Conservation (phyloP, 73 alveolate genomes). For the Symbiodinium pilosum region DNA sequence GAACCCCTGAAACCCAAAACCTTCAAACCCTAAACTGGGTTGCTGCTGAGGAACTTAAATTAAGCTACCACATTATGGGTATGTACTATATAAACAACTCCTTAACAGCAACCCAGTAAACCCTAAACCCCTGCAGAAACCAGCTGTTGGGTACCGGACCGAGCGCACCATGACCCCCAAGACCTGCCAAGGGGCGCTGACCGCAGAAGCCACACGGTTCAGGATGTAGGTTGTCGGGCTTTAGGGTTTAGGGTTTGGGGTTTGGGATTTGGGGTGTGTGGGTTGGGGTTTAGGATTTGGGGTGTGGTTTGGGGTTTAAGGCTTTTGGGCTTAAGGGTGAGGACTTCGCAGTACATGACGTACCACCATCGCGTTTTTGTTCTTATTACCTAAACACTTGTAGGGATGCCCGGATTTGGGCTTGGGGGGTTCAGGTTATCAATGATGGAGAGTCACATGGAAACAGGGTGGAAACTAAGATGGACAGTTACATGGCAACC, state of each 20-base stretch:
- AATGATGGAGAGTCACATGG: too few relatives aligned
- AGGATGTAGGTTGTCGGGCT: not conserved
- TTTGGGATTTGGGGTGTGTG: not conserved
- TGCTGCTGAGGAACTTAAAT: not conserved
- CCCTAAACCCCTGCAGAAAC: not conserved
- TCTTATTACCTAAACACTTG: too few relatives aligned
- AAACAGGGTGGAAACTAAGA: too few relatives aligned
- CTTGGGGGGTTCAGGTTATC: too few relatives aligned
- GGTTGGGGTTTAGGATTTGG: not conserved
- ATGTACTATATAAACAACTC: not conserved
- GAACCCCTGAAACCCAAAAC: not conserved
- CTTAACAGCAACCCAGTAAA: not conserved
- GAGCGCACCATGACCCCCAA: constrained; percentile 5
- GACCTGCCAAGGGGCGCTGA: not conserved
- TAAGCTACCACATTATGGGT: not conserved
- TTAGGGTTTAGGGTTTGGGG: not conserved
- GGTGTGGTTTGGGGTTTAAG: not conserved
- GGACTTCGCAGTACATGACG: too few relatives aligned
- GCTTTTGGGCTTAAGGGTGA: too few relatives aligned
- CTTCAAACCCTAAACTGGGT: not conserved
- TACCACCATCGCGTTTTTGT: too few relatives aligned
- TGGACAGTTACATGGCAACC: too few relatives aligned
- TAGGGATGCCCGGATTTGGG: too few relatives aligned
- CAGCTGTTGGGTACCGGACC: not conserved
- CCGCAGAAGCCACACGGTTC: not conserved